Base-by-base conservation (phyloP, 371 early-diverging fungal species). In the Gilbertella persicaria region DNA sequence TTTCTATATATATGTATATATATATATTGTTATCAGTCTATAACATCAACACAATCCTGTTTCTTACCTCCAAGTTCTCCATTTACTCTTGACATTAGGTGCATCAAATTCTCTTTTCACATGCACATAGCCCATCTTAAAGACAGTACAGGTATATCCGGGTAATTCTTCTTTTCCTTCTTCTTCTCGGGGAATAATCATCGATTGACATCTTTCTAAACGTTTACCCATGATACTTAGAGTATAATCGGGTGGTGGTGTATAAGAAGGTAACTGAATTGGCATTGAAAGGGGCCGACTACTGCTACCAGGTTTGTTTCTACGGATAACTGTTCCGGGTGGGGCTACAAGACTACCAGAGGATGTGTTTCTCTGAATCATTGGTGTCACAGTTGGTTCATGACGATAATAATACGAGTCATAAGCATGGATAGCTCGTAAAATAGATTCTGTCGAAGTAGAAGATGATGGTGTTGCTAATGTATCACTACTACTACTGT, bases 61-160 rank as follows among this genome's bases (percentile, higher is more conserved):
- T 7, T 25, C 20, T 41, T 66, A 77, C 71, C 66, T 73, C 78
- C 78, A 77, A 10, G 57, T 43, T 35, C 78, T 62, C 51, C 69
- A 64, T 39, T 61, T 58, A 3, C 61, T 58, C 41, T 58, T 55
- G 0, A 62, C 52, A 38, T 67, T 62, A 2, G 78, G 74, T 30
- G 59, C 38, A 54, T 77, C 78, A 29, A 60, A 55, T 46, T 73
- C 74, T 33, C 64, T 67, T 40, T 77, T 77, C 14, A 77, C 60
- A 53, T 60, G 37, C 6, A 77, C 68, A 62, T 77, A 71, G 3
- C 78, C 78, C 73, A 73, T 73, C 33, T 73, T 71, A 39, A 65
- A 69, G 0, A 77, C 74, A 1, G 78, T 67, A 42, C 78, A 77
- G 25, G 67, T 29, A 30, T 77, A 77, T 9, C 52, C 53, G 1